phyloP scores from a whole-genome alignment of 2,329 filamentous ascomycete genomes.

The Fonsecaea nubica region DNA sequence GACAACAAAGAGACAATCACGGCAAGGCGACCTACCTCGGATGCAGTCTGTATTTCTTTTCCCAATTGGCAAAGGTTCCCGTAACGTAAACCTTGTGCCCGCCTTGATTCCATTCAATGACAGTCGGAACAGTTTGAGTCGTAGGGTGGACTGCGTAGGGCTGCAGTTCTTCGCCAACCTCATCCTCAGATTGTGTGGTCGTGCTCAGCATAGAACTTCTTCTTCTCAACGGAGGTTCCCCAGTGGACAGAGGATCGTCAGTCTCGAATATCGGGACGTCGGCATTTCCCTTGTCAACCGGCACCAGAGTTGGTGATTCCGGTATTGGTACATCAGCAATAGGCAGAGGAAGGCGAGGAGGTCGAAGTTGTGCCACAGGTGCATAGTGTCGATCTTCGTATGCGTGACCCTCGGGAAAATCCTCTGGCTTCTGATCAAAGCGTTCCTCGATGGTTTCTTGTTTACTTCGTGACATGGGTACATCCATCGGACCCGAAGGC shows the following conservation, averaged over 20 bases:
- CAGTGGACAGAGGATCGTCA: conserved; percentile 51
- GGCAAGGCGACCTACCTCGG: conserved; percentile 70
- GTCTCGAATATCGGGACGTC: conserved; percentile 61
- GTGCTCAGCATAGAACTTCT: conserved; percentile 63
- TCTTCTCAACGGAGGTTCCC: conserved; percentile 61
- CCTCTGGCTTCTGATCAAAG: conserved; percentile 32
- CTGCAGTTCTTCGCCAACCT: conserved; percentile 76
- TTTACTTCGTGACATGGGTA: conserved; percentile 40
- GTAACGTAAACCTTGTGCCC: conserved; percentile 95
- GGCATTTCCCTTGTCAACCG: conserved; percentile 66
- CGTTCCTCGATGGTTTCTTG: conserved; percentile 34
- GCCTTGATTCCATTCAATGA: conserved; percentile 81
- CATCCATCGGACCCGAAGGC: conserved; percentile 40
- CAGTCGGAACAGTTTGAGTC: conserved; percentile 79
- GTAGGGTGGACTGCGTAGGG: conserved; percentile 62
- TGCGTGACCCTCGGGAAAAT: conserved; percentile 19
- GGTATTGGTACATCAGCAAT: conserved; percentile 94
- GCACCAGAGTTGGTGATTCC: conserved; percentile 83
- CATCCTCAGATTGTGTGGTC: conserved; percentile 71
- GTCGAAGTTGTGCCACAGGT: conserved; percentile 49
- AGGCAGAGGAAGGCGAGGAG: conserved; percentile 86
- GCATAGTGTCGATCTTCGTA: conserved; percentile 36
- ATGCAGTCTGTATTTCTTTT: conserved; percentile 87
- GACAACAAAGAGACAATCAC: conserved; percentile 33
- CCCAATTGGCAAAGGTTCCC: conserved; percentile 93